phyloP scores from a whole-genome alignment of 495 filamentous ascomycete species.

The Neurospora discreta region DNA sequence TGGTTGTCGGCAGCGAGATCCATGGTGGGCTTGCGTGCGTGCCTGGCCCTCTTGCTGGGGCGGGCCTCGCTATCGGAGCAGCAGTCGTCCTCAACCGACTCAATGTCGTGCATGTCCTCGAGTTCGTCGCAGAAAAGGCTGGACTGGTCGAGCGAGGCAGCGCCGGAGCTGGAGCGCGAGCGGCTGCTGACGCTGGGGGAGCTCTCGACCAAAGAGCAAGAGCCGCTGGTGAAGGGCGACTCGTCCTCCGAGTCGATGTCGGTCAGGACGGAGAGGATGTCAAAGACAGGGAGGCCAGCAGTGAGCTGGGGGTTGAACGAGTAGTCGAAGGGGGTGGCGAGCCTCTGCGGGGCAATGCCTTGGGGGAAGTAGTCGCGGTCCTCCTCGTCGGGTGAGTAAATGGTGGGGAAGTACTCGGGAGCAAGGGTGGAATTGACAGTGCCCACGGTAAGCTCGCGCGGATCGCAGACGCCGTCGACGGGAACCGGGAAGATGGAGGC shows the following conservation, averaged over 20 bases:
- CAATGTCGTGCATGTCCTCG: conserved; percentile 58
- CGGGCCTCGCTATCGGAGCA: not conserved
- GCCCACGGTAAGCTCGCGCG: conserved; percentile 78
- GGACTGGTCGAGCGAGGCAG: conserved; percentile 58
- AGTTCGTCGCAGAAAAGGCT: conserved; percentile 59
- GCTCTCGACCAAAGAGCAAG: conserved; percentile 55
- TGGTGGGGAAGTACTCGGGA: conserved; percentile 48
- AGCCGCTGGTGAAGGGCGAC: conserved; percentile 49
- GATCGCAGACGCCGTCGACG: conserved; percentile 83
- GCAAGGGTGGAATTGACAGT: conserved; percentile 43
- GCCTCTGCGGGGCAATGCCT: not conserved
- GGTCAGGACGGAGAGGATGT: conserved; percentile 51
- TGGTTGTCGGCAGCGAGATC: conserved; percentile 32
- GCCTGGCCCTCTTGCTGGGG: conserved; percentile 2
- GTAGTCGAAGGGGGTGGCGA: conserved; percentile 25
- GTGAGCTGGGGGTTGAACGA: conserved; percentile 40
- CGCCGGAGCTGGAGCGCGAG: conserved; percentile 60
- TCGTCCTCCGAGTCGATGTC: conserved; percentile 92
- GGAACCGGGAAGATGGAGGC: not conserved
- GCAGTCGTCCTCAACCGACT: conserved; percentile 20
- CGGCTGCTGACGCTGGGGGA: conserved; percentile 51
- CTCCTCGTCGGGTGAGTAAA: conserved; percentile 63
- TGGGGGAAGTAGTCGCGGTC: conserved; percentile 44
- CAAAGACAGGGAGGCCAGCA: conserved; percentile 62
- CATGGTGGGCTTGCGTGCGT: conserved; percentile 35